Conservation (phyloP, 768 basidiomycete species). For the Termitomyces sp. region DNA sequence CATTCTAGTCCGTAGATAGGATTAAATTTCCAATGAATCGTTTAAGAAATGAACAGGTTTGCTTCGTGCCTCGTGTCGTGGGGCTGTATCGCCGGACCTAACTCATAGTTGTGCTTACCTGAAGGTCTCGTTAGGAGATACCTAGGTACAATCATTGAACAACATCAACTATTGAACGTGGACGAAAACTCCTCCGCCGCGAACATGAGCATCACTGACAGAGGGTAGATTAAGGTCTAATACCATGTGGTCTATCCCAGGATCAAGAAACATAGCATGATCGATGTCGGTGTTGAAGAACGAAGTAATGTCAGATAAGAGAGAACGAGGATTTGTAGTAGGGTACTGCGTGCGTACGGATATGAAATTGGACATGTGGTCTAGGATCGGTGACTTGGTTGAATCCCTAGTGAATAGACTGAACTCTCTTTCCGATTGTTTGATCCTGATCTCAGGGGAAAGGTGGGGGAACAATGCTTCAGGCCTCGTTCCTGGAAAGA, state of each 20-base stretch:
- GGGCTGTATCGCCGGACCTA: too few relatives aligned
- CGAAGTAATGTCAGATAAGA: neutral
- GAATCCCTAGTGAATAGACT: constrained; percentile 32
- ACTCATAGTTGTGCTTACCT: neutral
- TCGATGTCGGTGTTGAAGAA: neutral
- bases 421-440: constrained; percentile 32
- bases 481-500: neutral
- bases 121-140: neutral
- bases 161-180: neutral
- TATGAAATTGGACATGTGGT: neutral
- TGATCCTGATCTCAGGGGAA: neutral
- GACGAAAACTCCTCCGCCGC: neutral
- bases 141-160: neutral
- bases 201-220: neutral
- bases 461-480: neutral
- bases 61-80: too few relatives aligned
- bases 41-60: too few relatives aligned
- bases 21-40: too few relatives aligned
- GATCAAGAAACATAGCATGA: neutral
- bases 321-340: neutral
- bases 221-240: neutral
- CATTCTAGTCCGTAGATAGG: too few relatives aligned
- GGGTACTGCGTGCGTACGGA: neutral
- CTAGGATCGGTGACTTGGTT: neutral
- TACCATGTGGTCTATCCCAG: neutral